Base-by-base conservation (phyloP, 345 rosid species). In the Euphorbia tirucalli region DNA sequence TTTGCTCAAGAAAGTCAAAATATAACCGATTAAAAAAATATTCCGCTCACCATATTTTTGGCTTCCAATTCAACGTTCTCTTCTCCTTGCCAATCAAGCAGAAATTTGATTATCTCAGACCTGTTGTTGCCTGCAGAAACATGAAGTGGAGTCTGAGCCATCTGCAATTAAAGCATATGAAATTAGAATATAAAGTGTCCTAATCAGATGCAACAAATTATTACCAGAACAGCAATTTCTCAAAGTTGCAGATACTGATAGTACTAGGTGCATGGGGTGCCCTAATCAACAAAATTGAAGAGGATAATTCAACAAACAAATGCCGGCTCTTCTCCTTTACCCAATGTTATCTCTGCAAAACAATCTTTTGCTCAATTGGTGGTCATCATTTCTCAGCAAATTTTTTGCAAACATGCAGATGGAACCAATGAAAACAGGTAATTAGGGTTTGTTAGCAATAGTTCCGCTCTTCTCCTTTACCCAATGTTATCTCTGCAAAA, bases 141-240 rank as follows among this genome's bases (percentile, higher is more conserved):
- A 85, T 96, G 99, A 61, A 96, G 90, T 0, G 99, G 99, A 52
- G 99, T 96, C 78, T 96, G 98, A 43, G 91, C 85, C 95, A 96
- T 96, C 99, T 96, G 83, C 82, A 84, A 18, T n/a, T 49, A 49
- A 75, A 71, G 43, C 61, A 80, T 75, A 71, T 39, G 43, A 64
- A 60, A 31, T 58, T 66, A 55, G 41, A 63, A 27, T 50, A 56
- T 58, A 43, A 52, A 56, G 13, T 56, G 60, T 7, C 57, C 2
- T 14, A 11, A 46, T 46, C 18, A 46, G 5, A 46, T 46, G 16
- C 3, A 13, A 46, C 18, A 13, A 46, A 46, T 46, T 13, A 46
- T 46, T 6, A 46, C 52, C 19, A 46, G 16, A 46, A 46, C 16
- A 16, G 52, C 52, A 16, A 56, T 22, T 56, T 30, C 58, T 52